Percentiles rank a stretch among this genome's conserved stretches.
These are phyloP conservation scores for Phytophthora boehmeriae DNA, from an alignment of 352 stramenopile species.

Conservation along the genomic window DNA sequence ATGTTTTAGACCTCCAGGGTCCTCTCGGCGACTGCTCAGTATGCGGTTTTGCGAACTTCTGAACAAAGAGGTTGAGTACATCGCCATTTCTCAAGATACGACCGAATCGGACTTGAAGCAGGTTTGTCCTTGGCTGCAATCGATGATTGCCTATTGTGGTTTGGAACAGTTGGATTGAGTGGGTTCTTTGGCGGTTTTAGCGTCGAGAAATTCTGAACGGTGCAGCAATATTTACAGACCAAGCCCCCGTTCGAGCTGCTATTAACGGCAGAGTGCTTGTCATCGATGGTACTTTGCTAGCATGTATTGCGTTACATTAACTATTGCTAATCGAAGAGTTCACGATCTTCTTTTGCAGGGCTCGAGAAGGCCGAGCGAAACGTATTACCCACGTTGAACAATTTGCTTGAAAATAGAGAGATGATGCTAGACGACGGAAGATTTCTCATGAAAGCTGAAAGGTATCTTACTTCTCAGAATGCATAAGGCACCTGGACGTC, in stretches of 20 bases:
- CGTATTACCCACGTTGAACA: constrained; percentile 97
- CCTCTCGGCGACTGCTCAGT: constrained; percentile 69
- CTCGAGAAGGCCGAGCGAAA: constrained; percentile 97
- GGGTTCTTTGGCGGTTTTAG: constrained; percentile 20
- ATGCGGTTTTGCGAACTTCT: constrained; percentile 89
- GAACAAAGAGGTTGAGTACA: constrained; percentile 87
- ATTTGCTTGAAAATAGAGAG: constrained; percentile 96
- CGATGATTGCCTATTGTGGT: background rate
- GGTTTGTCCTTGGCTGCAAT: constrained; percentile 20
- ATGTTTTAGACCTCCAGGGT: constrained; percentile 66
- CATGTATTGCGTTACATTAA: background rate
- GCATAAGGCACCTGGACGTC: background rate
- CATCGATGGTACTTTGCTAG: constrained; percentile 80
- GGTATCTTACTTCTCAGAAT: constrained; percentile 24
- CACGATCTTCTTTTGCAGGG: constrained; percentile 31
- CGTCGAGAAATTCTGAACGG: constrained; percentile 73
- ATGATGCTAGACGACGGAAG: constrained; percentile 95
- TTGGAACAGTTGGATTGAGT: background rate
- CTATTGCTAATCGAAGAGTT: background rate
- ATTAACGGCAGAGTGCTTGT: constrained; percentile 93
- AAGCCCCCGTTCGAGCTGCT: constrained; percentile 94
- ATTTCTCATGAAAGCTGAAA: constrained; percentile 92
- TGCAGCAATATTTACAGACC: constrained; percentile 88
- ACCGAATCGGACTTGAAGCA: constrained; percentile 94
- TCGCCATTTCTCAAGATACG: constrained; percentile 94